A percentile compares a stretch with the other conserved stretches of the same genome.
Conservation (phyloP, 2,329 filamentous ascomycete species). For the Plectosphaerella cucumerina region DNA sequence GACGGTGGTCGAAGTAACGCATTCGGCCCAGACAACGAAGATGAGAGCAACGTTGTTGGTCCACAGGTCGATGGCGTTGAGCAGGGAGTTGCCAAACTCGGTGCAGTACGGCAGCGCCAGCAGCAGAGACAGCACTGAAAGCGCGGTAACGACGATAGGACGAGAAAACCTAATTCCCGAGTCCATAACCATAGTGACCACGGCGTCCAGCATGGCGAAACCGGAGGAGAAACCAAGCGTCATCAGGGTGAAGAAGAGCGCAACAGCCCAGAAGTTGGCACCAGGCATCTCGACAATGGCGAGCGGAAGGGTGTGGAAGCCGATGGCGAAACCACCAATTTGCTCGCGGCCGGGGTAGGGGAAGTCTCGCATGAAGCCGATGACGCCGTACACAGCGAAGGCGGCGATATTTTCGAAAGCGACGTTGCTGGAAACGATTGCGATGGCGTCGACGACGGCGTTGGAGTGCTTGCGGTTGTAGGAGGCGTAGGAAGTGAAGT, state of each 20-base stretch:
- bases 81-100: conserved; percentile 51
- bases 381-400: conserved; percentile 48
- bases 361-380: conserved; percentile 38
- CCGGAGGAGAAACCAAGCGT: conserved; percentile 55
- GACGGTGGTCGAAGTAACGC: conserved; percentile 46
- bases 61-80: conserved; percentile 52
- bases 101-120: conserved; percentile 54
- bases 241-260: conserved; percentile 54
- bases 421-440: conserved; percentile 51
- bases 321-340: conserved; percentile 52
- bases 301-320: conserved; percentile 53
- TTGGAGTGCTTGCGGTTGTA: conserved; percentile 56
- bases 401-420: conserved; percentile 51
- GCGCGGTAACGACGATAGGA: conserved; percentile 41
- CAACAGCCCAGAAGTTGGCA: conserved; percentile 54
- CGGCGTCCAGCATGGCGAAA: conserved; percentile 55
- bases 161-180: conserved; percentile 42
- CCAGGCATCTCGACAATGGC: conserved; percentile 54
- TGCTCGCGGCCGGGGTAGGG: conserved; percentile 28
- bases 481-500: conserved; percentile 54
- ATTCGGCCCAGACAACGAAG: conserved; percentile 50
- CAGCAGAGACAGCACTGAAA: conserved; percentile 47
- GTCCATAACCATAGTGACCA: conserved; percentile 50
- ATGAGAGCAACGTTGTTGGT: conserved; percentile 50
- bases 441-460: conserved; percentile 53